Conservation (phyloP, 116 monocot genomes). For the Zostera marina region DNA sequence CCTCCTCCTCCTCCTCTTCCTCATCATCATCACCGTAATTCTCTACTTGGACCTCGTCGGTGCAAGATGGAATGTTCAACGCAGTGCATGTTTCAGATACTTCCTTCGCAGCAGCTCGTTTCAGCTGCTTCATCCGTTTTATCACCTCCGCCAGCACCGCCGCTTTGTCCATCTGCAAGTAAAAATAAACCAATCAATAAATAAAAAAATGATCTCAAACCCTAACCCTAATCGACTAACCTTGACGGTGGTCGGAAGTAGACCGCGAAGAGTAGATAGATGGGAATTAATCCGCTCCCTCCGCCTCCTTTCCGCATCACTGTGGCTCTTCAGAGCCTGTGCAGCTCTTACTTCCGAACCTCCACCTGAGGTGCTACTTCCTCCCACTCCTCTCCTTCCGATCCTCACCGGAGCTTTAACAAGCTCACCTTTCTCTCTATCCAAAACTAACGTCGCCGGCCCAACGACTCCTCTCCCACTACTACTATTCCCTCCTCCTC, state of each 20-base stretch:
- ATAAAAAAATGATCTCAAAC: background rate
- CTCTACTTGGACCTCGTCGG: slow-evolving; percentile 48
- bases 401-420: slow-evolving; percentile 14
- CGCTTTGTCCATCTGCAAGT: slow-evolving; percentile 77
- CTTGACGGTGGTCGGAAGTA: slow-evolving; percentile 32
- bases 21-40: slow-evolving; percentile 5
- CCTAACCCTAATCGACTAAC: slow-evolving; percentile 3
- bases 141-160: slow-evolving; percentile 78
- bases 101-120: slow-evolving; percentile 34
- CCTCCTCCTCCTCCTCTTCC: no score
- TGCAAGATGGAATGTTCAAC: slow-evolving; percentile 31
- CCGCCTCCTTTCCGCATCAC: slow-evolving; percentile 59
- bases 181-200: background rate
- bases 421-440: slow-evolving; percentile 25
- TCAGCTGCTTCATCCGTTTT: slow-evolving; percentile 45
- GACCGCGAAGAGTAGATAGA: slow-evolving; percentile 31
- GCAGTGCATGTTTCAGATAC: slow-evolving; percentile 20
- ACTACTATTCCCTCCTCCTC: background rate
- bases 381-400: slow-evolving; percentile 10
- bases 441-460: slow-evolving; percentile 21
- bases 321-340: slow-evolving; percentile 50
- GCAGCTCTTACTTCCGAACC: slow-evolving; percentile 16
- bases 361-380: background rate
- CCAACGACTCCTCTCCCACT: slow-evolving; percentile 2
- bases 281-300: slow-evolving; percentile 62